Evolutionary conservation across 129 eudicot species (phyloP).

Genomic region (Helianthus tuberosus): DNA sequence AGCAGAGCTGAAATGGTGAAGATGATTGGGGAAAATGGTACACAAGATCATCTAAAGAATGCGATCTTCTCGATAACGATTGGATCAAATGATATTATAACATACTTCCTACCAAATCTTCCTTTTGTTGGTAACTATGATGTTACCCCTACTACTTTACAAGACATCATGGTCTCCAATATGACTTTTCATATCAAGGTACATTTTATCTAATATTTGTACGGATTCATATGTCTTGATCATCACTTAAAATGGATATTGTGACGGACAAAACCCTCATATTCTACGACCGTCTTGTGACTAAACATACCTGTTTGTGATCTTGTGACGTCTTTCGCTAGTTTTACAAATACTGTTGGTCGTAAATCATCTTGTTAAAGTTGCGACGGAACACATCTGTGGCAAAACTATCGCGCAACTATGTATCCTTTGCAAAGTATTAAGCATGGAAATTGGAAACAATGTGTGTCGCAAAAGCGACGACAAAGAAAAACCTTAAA

Average conservation of each 20-base stretch:
- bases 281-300: not conserved
- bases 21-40: constrained; percentile 48
- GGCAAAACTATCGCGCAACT: too few relatives aligned
- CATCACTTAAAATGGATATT: not conserved
- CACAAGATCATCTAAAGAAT: constrained; percentile 38
- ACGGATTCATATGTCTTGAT: not conserved
- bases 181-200: constrained; percentile 67
- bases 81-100: constrained; percentile 66
- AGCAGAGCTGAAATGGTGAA: constrained; percentile 49
- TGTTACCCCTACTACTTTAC: constrained; percentile 46
- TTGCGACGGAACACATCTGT: too few relatives aligned
- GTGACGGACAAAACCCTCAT: not conserved
- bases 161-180: constrained; percentile 59
- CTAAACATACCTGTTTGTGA: not conserved
- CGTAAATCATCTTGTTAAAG: too few relatives aligned
- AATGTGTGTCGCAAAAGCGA: too few relatives aligned
- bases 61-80: constrained; percentile 64
- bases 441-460: too few relatives aligned
- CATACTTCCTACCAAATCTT: constrained; percentile 54
- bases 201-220: constrained; percentile 2
- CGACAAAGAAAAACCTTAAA: too few relatives aligned
- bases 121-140: constrained; percentile 44
- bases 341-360: too few relatives aligned
- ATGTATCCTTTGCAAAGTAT: too few relatives aligned
- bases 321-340: not conserved